Conservation (phyloP, 345 rosid species). For the Citrus australasica region DNA sequence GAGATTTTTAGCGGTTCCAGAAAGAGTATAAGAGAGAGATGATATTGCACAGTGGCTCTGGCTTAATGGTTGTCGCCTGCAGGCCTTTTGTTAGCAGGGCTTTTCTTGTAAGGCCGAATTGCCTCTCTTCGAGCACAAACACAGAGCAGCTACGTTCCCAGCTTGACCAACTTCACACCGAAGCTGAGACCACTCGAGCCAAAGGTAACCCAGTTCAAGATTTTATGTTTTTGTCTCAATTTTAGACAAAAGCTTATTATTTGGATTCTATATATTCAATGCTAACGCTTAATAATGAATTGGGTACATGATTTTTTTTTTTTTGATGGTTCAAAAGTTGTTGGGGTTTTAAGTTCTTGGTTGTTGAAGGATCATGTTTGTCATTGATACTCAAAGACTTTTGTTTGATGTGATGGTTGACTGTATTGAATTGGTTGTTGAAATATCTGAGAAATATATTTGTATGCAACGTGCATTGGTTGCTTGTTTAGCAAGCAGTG, state of each 20-base stretch:
- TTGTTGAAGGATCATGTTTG: not conserved
- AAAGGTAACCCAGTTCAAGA: slow-evolving; percentile 42
- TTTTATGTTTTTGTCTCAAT: not conserved
- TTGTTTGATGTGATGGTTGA: not conserved
- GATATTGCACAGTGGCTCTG: slow-evolving; percentile 34
- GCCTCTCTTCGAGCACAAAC: slow-evolving; percentile 33
- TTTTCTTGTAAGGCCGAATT: slow-evolving; percentile 19
- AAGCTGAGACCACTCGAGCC: slow-evolving; percentile 61
- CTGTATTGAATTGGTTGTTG: not conserved
- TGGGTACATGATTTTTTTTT: not conserved
- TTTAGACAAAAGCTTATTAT: not conserved
- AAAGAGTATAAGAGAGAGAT: slow-evolving; percentile 8
- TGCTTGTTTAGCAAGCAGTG: slow-evolving; percentile 55
- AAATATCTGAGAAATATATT: not conserved
- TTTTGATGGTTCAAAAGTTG: not conserved
- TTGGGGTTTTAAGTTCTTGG: not conserved
- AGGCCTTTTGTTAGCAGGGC: slow-evolving; percentile 20
- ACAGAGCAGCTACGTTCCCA: slow-evolving; percentile 61
- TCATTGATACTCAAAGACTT: not conserved
- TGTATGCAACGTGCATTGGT: not conserved
- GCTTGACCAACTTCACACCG: slow-evolving; percentile 72
- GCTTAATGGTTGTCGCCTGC: slow-evolving; percentile 22
- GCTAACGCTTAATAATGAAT: not conserved
- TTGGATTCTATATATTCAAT: not conserved
- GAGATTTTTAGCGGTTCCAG: not conserved